A percentile compares a stretch with the other conserved stretches of the same genome.
Conservation (phyloP, 306 rosid species). For the Ochetophila trinervis region DNA sequence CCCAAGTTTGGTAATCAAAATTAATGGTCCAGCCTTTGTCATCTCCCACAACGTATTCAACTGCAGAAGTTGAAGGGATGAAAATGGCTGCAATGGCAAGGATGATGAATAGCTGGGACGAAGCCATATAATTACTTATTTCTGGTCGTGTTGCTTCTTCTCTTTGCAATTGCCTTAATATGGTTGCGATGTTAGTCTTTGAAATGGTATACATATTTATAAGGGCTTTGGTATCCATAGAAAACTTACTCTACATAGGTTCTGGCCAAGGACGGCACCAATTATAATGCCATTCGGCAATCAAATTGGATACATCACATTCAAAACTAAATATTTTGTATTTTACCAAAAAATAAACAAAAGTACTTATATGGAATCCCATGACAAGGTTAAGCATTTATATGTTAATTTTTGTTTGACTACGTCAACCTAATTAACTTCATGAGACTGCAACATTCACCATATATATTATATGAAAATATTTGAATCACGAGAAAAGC, state of each 20-base stretch:
- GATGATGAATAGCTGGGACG: slow-evolving; percentile 16
- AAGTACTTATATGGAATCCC: too few relatives aligned
- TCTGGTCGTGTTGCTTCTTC: too few relatives aligned
- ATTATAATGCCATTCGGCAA: neutral
- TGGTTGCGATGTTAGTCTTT: neutral
- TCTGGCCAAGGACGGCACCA: slow-evolving; percentile 1
- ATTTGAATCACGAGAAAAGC: too few relatives aligned
- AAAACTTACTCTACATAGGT: neutral
- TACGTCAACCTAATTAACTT: too few relatives aligned
- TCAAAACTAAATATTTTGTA: neutral
- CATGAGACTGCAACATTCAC: too few relatives aligned
- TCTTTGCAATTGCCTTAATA: neutral
- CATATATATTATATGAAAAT: too few relatives aligned
- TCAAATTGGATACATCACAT: neutral
- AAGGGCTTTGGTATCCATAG: neutral
- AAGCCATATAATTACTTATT: slow-evolving; percentile 27
- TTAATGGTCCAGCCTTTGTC: slow-evolving; percentile 37
- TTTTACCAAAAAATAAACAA: too few relatives aligned
- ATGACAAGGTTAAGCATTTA: too few relatives aligned
- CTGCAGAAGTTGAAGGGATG: slow-evolving; percentile 31
- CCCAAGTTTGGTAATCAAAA: slow-evolving; percentile 43
- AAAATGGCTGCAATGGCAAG: slow-evolving; percentile 24
- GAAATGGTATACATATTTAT: slow-evolving; percentile 8
- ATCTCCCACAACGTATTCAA: slow-evolving; percentile 39
- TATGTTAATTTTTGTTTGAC: too few relatives aligned